phyloP scores from a whole-genome alignment of 257 asterid species.

The Nicotiana otophora region DNA sequence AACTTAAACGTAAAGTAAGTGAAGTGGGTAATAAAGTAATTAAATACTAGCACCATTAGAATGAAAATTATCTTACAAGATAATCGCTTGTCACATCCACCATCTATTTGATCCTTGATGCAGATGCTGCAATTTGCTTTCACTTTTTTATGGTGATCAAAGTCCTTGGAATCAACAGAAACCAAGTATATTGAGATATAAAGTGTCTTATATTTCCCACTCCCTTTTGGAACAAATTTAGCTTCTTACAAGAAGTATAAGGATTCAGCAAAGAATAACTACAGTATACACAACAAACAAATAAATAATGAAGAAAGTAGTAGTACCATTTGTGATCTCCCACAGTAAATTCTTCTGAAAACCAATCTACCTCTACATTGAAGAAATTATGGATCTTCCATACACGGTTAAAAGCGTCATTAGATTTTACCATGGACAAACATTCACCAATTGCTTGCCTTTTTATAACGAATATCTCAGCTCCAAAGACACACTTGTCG shows the following conservation, averaged over 20 bases:
- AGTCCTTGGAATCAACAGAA: not conserved
- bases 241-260: not conserved
- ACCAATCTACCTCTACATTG: not conserved
- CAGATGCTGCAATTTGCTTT: not conserved
- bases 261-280: not conserved
- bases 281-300: no score
- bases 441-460: not conserved
- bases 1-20: no score
- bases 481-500: conserved; percentile 25
- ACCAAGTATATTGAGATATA: not conserved
- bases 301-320: no score
- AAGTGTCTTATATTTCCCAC: no score
- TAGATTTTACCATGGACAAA: not conserved
- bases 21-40: no score
- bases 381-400: not conserved
- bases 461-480: not conserved
- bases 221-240: not conserved
- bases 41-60: not conserved
- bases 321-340: not conserved
- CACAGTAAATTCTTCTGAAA: not conserved
- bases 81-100: not conserved
- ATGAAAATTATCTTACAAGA: not conserved
- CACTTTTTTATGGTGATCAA: not conserved
- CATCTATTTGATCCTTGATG: not conserved
- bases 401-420: not conserved